A percentile compares a stretch with the other conserved stretches of the same genome.
Evolutionary conservation across 176 grass and related monocot species (phyloP).

Genomic region (Leersia perrieri): DNA sequence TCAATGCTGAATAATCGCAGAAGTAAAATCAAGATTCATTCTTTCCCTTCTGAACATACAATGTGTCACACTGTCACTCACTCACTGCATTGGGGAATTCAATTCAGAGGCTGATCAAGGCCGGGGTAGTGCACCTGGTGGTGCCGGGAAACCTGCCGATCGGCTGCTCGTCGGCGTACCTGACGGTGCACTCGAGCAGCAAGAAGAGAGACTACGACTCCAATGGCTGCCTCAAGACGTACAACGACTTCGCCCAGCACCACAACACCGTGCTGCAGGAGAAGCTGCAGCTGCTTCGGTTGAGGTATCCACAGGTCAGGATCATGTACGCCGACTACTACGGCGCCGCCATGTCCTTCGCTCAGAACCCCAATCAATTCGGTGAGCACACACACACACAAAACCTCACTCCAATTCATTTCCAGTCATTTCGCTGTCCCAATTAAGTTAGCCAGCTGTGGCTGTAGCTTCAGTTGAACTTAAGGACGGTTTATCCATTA

Average conservation of each 20-base stretch:
- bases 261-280: slow-evolving; percentile 69
- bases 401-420: background rate
- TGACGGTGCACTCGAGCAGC: slow-evolving; percentile 54
- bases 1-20: background rate
- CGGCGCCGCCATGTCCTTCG: slow-evolving; percentile 75
- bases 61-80: too few relatives aligned
- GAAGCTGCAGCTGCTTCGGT: slow-evolving; percentile 49
- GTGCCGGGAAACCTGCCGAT: slow-evolving; percentile 85
- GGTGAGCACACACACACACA: slow-evolving; percentile 57
- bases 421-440: background rate
- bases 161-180: slow-evolving; percentile 83
- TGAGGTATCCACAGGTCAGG: slow-evolving; percentile 53
- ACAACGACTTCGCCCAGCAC: slow-evolving; percentile 73
- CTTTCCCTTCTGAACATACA: background rate
- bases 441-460: background rate
- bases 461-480: too few relatives aligned
- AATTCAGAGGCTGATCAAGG: slow-evolving; percentile 67
- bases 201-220: slow-evolving; percentile 60
- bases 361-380: slow-evolving; percentile 66
- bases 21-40: background rate
- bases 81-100: background rate
- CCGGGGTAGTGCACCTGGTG: slow-evolving; percentile 72
- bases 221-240: slow-evolving; percentile 62
- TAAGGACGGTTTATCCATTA: too few relatives aligned
- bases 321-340: slow-evolving; percentile 91